Evolutionary conservation across 2,329 filamentous ascomycete genomes (phyloP), one percentile per base, ranked within the genome.

Genomic region (Mycosphaerella sp.): DNA sequence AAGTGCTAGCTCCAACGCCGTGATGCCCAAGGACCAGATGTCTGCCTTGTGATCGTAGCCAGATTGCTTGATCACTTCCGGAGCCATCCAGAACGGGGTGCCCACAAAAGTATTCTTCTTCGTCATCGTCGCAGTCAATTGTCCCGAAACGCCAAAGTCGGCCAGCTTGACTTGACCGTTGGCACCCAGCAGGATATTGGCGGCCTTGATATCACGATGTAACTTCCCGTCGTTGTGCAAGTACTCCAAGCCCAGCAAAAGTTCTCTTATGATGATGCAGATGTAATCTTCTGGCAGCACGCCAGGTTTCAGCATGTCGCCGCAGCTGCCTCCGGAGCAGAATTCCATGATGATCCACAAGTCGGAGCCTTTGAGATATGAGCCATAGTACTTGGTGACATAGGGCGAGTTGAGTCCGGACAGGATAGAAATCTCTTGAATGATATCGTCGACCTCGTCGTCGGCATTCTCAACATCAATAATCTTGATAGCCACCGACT

Each of bases 331-430:
- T 17, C 93, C 93, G 1, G 91, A 90, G 71, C 93, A 98, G 66
- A 93, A 98, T 71, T 98, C 93, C 93, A 98, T 98, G 69, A 97
- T 89, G 62, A 98, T 98, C 93, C 93, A 98, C 64, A 98, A 74
- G 73, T 97, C 88, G 2, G 90, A 93, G 18, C 91, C 93, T 66
- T 95, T 95, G 61, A 95, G 82, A 66, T 93, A 97, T 50, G 91
- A 96, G 60, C 93, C 93, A 73, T 95, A 89, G 75, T 98, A 98
- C 70, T 94, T 93, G 35, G 93, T 98, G 56, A 97, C 91, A 67
- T 94, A 95, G 14, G 89, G 89, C 14, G 91, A 97, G 72, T 94
- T 88, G 59, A 98, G 81, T 71, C 95, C 91, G 28, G 93, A 95
- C 49, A 98, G 79, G 63, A 98, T 97, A 60, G 91, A 89, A 62